Conservation (phyloP, 2,329 filamentous ascomycete species). For the Xylaria sp. region DNA sequence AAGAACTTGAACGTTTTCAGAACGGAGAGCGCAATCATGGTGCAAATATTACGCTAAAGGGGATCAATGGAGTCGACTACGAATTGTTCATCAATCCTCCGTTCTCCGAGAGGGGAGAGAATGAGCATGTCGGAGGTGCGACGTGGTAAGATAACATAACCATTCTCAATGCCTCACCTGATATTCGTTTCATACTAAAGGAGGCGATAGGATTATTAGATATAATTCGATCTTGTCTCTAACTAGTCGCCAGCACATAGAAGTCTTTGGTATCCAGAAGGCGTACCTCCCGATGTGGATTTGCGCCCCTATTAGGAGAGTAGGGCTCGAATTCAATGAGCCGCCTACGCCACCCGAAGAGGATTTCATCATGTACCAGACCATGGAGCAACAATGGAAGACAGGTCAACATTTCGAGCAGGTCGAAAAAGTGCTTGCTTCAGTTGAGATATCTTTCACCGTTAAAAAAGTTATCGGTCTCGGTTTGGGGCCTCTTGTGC, state of each 20-base stretch:
- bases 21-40: constrained; percentile 27
- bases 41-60: constrained; percentile 30
- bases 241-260: constrained; percentile 26
- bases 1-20: constrained; percentile 32
- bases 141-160: constrained; percentile 37
- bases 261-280: constrained; percentile 23
- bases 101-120: constrained; percentile 27
- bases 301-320: constrained; percentile 26
- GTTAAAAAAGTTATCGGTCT: constrained; percentile 39
- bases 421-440: constrained; percentile 34
- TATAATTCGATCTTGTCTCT: constrained; percentile 35
- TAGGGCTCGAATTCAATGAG: constrained; percentile 22
- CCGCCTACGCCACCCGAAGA: constrained; percentile 30
- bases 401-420: constrained; percentile 36
- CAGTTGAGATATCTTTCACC: constrained; percentile 34
- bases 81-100: constrained; percentile 29
- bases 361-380: constrained; percentile 31
- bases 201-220: constrained; percentile 30
- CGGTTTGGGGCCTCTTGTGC: constrained; percentile 34
- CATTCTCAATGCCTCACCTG: constrained; percentile 7
- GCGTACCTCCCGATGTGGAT: constrained; percentile 41
- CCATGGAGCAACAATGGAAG: constrained; percentile 36
- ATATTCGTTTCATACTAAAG: constrained; percentile 19
- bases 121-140: constrained; percentile 31
- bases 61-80: constrained; percentile 37